Percentiles rank a stretch among this genome's conserved stretches.
phyloP scores from a whole-genome alignment of 1,284 basidiomycete species.

The Marasmius oreades region DNA sequence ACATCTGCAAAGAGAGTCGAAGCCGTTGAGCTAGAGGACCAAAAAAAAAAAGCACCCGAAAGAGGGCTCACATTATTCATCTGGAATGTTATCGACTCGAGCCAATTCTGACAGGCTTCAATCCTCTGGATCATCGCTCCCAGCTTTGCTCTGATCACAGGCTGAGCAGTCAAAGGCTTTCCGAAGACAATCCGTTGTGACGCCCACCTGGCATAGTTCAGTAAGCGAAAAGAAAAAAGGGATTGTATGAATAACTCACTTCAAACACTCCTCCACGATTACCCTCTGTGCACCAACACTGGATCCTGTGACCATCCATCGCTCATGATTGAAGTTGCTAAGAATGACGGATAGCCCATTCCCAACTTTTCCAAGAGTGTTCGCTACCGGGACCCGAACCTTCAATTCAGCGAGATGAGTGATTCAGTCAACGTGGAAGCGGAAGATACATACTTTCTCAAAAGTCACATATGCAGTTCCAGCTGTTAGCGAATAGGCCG shows the following conservation, averaged over 20 bases:
- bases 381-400: conserved; percentile 76
- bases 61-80: conserved; percentile 77
- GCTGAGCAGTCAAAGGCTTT: conserved; percentile 84
- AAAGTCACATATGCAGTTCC: conserved; percentile 93
- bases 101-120: conserved; percentile 87
- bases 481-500: conserved; percentile 80
- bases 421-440: neutral
- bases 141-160: conserved; percentile 89
- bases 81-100: conserved; percentile 86
- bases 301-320: conserved; percentile 81
- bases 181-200: conserved; percentile 85
- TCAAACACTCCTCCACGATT: conserved; percentile 77
- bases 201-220: conserved; percentile 56
- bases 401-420: conserved; percentile 7
- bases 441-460: conserved; percentile 59
- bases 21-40: neutral
- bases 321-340: conserved; percentile 83
- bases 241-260: conserved; percentile 37
- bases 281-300: conserved; percentile 69
- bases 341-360: conserved; percentile 85
- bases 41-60: conserved; percentile 1
- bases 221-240: neutral
- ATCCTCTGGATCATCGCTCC: conserved; percentile 87
- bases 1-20: conserved; percentile 47
- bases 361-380: conserved; percentile 85